Percentiles rank a stretch among this genome's conserved stretches.
These are phyloP conservation scores for Penicillium sp. DNA, from an alignment of 2,329 filamentous ascomycete species.

Conservation along the genomic window DNA sequence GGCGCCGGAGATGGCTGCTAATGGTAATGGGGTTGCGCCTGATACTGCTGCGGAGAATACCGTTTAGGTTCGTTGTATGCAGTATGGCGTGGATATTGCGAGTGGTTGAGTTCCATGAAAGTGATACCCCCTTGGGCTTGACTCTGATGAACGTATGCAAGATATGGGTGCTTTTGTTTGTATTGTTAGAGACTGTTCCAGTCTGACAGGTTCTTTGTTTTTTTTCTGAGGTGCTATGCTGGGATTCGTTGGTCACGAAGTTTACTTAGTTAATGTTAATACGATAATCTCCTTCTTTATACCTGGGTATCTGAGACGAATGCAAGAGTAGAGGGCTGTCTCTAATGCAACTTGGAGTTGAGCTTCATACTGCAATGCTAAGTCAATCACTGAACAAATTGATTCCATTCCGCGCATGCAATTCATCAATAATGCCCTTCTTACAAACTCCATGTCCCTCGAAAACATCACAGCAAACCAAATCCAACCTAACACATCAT, in stretches of 20 bases:
- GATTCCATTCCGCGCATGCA: too few relatives aligned
- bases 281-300: background rate
- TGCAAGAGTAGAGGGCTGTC: too few relatives aligned
- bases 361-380: too few relatives aligned
- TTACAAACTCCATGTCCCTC: too few relatives aligned
- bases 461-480: too few relatives aligned
- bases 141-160: conserved; percentile 3
- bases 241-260: background rate
- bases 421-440: too few relatives aligned
- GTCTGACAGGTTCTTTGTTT: too few relatives aligned
- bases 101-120: background rate
- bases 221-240: background rate
- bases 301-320: too few relatives aligned
- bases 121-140: background rate
- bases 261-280: conserved; percentile 6
- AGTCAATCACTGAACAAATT: too few relatives aligned
- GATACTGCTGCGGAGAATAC: background rate
- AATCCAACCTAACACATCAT: too few relatives aligned
- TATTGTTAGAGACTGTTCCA: too few relatives aligned
- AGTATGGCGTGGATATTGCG: background rate
- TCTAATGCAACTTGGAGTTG: too few relatives aligned
- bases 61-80: background rate
- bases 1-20: background rate
- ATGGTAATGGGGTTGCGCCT: background rate
- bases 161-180: background rate